Conservation (phyloP, 2,329 filamentous ascomycete species). For the Cadophora luteo-olivacea region DNA sequence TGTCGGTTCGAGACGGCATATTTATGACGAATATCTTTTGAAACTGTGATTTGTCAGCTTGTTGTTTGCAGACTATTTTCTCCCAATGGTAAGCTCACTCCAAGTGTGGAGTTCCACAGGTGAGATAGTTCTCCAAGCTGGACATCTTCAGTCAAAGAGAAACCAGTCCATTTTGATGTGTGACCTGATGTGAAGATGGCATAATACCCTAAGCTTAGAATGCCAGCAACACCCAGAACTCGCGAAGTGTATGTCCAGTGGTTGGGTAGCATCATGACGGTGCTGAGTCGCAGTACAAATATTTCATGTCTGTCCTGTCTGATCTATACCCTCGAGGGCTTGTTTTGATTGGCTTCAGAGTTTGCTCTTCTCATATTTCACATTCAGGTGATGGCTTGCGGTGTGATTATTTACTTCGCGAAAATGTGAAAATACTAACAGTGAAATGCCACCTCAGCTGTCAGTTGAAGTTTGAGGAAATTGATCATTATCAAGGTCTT, state of each 20-base stretch:
- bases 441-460: no score
- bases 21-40: conserved; percentile 35
- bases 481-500: no score
- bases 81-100: not conserved
- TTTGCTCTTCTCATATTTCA: no score
- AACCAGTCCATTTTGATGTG: conserved; percentile 4
- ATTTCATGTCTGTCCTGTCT: not conserved
- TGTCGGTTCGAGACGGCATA: conserved; percentile 34
- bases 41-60: conserved; percentile 25
- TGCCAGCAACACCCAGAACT: not conserved
- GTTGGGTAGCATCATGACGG: not conserved
- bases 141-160: not conserved
- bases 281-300: not conserved
- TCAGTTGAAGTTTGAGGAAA: no score
- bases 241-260: conserved; percentile 11
- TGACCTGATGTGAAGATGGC: conserved; percentile 5
- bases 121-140: not conserved
- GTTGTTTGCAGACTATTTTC: not conserved
- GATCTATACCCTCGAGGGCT: no score
- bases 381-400: no score
- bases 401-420: no score
- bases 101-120: conserved; percentile 20
- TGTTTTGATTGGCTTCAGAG: no score
- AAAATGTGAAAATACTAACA: no score
- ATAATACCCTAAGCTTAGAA: conserved; percentile 5